phyloP scores from a whole-genome alignment of 257 asterid species.

The Penstemon eatonii region DNA sequence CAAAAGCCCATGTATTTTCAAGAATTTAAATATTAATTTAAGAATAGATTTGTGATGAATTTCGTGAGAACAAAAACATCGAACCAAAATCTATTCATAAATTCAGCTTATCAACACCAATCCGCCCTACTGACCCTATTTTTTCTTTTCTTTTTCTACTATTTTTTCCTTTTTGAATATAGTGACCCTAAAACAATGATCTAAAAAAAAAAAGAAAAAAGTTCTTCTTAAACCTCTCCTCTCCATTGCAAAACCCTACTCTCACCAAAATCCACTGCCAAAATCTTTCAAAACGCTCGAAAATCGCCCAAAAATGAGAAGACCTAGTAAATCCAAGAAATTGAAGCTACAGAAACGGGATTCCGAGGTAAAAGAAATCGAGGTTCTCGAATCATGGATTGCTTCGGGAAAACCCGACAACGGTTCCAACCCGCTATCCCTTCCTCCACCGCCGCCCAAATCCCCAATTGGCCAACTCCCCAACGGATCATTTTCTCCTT shows the following conservation, averaged over 20 bases:
- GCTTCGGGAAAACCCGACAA: slow-evolving; percentile 64
- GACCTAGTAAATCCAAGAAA: slow-evolving; percentile 47
- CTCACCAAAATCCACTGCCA: too few relatives aligned
- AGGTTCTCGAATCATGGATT: slow-evolving; percentile 76
- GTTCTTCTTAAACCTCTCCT: background rate
- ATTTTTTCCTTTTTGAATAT: background rate
- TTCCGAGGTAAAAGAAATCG: slow-evolving; percentile 64
- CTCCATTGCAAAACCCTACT: background rate
- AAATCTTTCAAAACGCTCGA: background rate
- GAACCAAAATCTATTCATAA: too few relatives aligned
- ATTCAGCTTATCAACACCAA: too few relatives aligned
- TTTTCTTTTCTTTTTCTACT: background rate
- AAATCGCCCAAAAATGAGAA: slow-evolving; percentile 38
- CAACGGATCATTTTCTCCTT: slow-evolving; percentile 65
- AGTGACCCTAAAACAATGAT: background rate
- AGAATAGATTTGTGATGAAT: too few relatives aligned
- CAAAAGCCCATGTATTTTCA: too few relatives aligned
- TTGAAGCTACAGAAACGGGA: slow-evolving; percentile 51
- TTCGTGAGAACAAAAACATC: too few relatives aligned
- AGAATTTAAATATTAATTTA: too few relatives aligned
- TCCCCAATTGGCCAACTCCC: slow-evolving; percentile 60
- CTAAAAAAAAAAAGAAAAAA: too few relatives aligned
- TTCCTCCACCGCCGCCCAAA: slow-evolving; percentile 49
- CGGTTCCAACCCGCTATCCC: slow-evolving; percentile 75
- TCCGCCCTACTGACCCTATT: too few relatives aligned